A percentile compares a stretch with the other conserved stretches of the same genome.
These are phyloP conservation scores for Aspergillus hiratsukae DNA, from an alignment of 2,329 filamentous ascomycete species.

Conservation along the genomic window DNA sequence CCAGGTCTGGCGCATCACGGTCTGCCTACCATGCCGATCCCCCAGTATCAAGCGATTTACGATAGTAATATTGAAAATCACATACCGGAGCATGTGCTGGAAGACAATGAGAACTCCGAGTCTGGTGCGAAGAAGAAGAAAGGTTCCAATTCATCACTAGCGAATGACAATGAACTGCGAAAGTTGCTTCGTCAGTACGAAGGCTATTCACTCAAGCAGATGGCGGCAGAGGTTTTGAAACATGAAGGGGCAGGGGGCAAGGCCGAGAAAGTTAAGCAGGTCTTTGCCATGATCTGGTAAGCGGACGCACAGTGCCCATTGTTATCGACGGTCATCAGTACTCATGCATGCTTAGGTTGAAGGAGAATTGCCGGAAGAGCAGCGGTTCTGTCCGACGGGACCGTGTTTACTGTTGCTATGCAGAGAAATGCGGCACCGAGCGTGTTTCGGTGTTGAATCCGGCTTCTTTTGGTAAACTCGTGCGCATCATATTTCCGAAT, in stretches of 20 bases:
- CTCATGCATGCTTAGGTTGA: slow-evolving; percentile 35
- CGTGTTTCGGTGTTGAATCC: slow-evolving; percentile 93
- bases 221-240: slow-evolving; percentile 46
- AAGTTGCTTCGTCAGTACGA: slow-evolving; percentile 46
- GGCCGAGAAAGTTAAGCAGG: slow-evolving; percentile 49
- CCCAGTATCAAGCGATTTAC: slow-evolving; percentile 38
- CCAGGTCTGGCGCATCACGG: slow-evolving; percentile 32
- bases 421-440: slow-evolving; percentile 85
- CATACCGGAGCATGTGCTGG: slow-evolving; percentile 36
- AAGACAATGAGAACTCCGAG: slow-evolving; percentile 43
- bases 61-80: slow-evolving; percentile 41
- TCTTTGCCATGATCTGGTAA: slow-evolving; percentile 51
- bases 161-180: slow-evolving; percentile 47
- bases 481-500: slow-evolving; percentile 91
- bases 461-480: slow-evolving; percentile 94
- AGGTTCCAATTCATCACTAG: slow-evolving; percentile 44
- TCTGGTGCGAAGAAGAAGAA: slow-evolving; percentile 42
- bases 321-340: background rate
- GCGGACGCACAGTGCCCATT: slow-evolving; percentile 8
- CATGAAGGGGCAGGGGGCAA: slow-evolving; percentile 47
- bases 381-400: slow-evolving; percentile 76
- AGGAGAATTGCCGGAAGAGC: slow-evolving; percentile 45
- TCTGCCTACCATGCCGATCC: slow-evolving; percentile 27
- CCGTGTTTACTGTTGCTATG: slow-evolving; percentile 92
- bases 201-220: slow-evolving; percentile 42